A percentile compares a stretch with the other conserved stretches of the same genome.
These are phyloP conservation scores for Ulota crispa DNA, from an alignment of 225 moss, liverwort and hornwort species.

Conservation along the genomic window DNA sequence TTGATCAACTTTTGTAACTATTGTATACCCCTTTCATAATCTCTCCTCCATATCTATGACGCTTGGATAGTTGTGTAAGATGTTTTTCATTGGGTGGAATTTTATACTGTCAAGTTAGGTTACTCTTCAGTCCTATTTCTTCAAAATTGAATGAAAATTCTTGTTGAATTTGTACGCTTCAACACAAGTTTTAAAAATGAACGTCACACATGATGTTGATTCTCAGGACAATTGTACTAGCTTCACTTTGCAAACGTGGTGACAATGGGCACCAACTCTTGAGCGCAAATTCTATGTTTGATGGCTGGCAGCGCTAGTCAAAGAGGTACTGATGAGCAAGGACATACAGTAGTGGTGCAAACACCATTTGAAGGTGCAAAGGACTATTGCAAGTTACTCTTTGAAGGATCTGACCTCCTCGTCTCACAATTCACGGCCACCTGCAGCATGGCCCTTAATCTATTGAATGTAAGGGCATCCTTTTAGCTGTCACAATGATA, in stretches of 20 bases:
- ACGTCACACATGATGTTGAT: constrained; percentile 19
- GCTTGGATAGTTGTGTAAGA: neutral
- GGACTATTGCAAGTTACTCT: constrained; percentile 88
- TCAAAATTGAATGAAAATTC: no score
- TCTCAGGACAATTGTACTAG: constrained; percentile 81
- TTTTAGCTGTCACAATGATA: constrained; percentile 8
- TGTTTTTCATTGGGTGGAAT: neutral
- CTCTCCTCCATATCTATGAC: neutral
- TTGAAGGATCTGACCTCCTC: constrained; percentile 85
- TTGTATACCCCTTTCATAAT: neutral
- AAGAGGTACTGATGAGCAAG: constrained; percentile 87
- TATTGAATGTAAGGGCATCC: constrained; percentile 64
- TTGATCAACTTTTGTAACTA: neutral
- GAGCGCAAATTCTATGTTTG: constrained; percentile 90
- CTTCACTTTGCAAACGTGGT: constrained; percentile 92
- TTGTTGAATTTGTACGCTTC: neutral
- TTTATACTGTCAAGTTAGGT: neutral
- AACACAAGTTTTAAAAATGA: neutral
- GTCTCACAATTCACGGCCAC: constrained; percentile 98
- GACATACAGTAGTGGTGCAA: constrained; percentile 91
- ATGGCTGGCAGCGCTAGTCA: constrained; percentile 99
- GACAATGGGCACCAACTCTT: constrained; percentile 81
- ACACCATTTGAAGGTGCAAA: constrained; percentile 96
- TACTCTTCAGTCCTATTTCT: neutral
- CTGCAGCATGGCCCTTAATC: constrained; percentile 96